Base-by-base conservation (phyloP, 2,329 filamentous ascomycete species). In the Helminthosporium solani region DNA sequence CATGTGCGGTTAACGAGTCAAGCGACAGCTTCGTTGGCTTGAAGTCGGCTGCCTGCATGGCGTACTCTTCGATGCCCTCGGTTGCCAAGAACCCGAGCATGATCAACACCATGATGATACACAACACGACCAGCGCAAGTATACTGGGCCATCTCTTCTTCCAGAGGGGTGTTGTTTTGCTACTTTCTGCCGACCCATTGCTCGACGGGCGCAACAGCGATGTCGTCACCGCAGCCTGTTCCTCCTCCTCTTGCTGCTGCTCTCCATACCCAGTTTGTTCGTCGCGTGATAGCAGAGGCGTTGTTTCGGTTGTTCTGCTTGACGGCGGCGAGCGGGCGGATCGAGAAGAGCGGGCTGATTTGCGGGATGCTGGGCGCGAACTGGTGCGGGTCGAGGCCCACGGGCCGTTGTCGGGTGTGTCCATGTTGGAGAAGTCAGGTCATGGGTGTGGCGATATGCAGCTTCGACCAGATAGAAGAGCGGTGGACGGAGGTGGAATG, bases 41-140 rank as follows among this genome's bases (percentile, higher is more conserved):
- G 55, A 99, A 81, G 15, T 92, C 83, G 19, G 86, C 79, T 2
- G 91, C 89, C 68, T 91, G 79, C 70, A 92, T 86, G 39, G 87
- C 88, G 70, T 99, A 99, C 64, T 89, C 81, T 70, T 95, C 84
- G 9, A 95, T 82, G 7, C 86, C 82, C 14, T 86, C 84, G 2
- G 92, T 91, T 0, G 87, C 82, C 43, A 95, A 80, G 72, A 96
- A 96, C 14, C 85, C 89, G 45, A 92, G 87, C 71, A 96, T 84
- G 57, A 95, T 89, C 21, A 78, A 67, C 18, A 92, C 59, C 5
- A 86, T 76, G 6, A 84, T 61, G 1, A 81, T 56, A 39, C 80
- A 86, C 7, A 97, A 73, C 2, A 86, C 46, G 1, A 78, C 57
- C 50, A 96, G 81, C 23, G 91, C 86, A 30, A 95, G 77, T 25